Percentiles rank a stretch among this genome's conserved stretches.
These are phyloP conservation scores for Cucurbita ficifolia DNA, from an alignment of 306 rosid genomes.

Conservation along the genomic window DNA sequence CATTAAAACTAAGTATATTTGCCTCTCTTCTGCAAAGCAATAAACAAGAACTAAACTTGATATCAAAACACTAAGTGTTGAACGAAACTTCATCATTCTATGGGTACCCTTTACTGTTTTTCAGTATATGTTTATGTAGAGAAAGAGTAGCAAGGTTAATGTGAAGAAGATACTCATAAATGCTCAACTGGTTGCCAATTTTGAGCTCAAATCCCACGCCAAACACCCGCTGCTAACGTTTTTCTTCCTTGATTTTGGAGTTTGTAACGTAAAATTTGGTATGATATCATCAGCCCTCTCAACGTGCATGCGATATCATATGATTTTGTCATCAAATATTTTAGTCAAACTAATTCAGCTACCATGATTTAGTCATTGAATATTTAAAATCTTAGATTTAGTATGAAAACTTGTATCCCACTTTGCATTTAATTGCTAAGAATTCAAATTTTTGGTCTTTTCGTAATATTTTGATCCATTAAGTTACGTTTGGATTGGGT, in stretches of 20 bases:
- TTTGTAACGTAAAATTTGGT: too few relatives aligned
- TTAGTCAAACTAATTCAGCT: too few relatives aligned
- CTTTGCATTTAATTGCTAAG: too few relatives aligned
- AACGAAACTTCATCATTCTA: background rate
- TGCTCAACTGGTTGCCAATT: background rate
- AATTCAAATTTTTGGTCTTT: too few relatives aligned
- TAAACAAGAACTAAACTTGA: background rate
- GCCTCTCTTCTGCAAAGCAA: slow-evolving; percentile 39
- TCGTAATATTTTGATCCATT: too few relatives aligned
- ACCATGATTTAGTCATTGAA: too few relatives aligned
- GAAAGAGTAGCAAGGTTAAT: background rate
- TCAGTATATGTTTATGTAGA: background rate
- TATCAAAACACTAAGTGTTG: background rate
- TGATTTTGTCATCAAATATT: too few relatives aligned
- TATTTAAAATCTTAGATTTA: too few relatives aligned
- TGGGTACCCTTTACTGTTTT: background rate
- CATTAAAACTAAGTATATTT: slow-evolving; percentile 49
- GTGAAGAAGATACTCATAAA: background rate
- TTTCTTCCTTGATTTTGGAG: background rate
- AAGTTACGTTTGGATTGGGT: too few relatives aligned
- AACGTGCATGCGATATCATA: too few relatives aligned
- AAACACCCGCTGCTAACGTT: background rate
- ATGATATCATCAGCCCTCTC: too few relatives aligned
- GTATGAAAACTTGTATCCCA: too few relatives aligned
- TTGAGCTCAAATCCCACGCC: background rate